Evolutionary conservation across 2,329 filamentous ascomycete species (phyloP).

Genomic region (Blastomyces gilchristii): DNA sequence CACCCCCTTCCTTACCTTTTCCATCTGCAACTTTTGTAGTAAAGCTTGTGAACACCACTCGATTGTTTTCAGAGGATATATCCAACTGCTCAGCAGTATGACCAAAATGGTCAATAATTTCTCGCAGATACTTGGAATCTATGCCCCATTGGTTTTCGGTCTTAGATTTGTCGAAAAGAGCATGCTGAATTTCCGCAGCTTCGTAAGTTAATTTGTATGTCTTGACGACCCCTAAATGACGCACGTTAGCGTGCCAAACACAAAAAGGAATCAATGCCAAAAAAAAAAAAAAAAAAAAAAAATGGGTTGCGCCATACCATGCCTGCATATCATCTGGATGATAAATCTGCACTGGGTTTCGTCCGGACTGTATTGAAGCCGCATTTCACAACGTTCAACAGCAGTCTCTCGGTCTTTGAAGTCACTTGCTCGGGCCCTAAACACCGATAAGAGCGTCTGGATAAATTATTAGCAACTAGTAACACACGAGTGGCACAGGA

Average conservation of each 20-base stretch:
- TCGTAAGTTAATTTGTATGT: conserved; percentile 57
- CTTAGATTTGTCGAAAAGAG: conserved; percentile 49
- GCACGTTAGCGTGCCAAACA: not conserved
- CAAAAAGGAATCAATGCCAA: not conserved
- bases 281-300: too few relatives aligned
- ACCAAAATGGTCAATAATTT: conserved; percentile 56
- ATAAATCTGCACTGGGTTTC: conserved; percentile 51
- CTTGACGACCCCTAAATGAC: conserved; percentile 46
- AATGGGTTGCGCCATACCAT: conserved; percentile 36
- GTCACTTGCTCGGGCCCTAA: conserved; percentile 49
- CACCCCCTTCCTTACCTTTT: conserved; percentile 36
- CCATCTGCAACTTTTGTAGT: conserved; percentile 54
- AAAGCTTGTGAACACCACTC: conserved; percentile 54
- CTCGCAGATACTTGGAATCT: conserved; percentile 46
- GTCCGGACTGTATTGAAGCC: conserved; percentile 46
- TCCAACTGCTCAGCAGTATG: conserved; percentile 55
- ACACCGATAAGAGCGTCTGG: conserved; percentile 50
- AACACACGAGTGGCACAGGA: not conserved
- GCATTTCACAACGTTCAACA: conserved; percentile 53
- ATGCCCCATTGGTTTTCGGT: conserved; percentile 51
- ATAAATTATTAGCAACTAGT: not conserved
- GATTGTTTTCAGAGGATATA: conserved; percentile 48
- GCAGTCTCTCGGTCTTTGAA: conserved; percentile 47
- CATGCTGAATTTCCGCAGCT: conserved; percentile 51
- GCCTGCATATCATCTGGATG: conserved; percentile 52